phyloP scores from a whole-genome alignment of 1,284 basidiomycete genomes.

The Xanthoconium separans region DNA sequence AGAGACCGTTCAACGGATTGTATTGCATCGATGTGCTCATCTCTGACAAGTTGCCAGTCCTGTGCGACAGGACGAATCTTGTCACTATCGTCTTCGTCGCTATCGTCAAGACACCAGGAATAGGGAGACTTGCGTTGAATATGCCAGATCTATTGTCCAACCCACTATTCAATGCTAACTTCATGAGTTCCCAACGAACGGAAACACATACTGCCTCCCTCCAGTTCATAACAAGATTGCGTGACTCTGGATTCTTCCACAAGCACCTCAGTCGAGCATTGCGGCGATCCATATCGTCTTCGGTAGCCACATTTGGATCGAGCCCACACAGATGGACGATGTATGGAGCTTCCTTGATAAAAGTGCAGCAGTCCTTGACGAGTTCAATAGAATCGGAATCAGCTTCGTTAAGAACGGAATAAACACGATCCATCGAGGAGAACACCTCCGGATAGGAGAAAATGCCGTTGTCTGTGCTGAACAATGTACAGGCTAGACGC shows the following conservation, averaged over 20 bases:
- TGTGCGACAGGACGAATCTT: neutral
- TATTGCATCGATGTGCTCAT: neutral
- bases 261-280: conserved; percentile 21
- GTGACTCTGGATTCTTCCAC: neutral
- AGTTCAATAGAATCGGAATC: neutral
- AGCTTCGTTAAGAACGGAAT: neutral
- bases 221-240: conserved; percentile 10
- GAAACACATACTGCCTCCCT: conserved; percentile 9
- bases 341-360: neutral
- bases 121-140: neutral
- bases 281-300: conserved; percentile 16
- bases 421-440: neutral
- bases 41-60: conserved; percentile 1
- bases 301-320: conserved; percentile 1
- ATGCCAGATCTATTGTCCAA: neutral
- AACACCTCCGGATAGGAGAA: conserved; percentile 1
- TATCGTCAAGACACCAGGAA: neutral
- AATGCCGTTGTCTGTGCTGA: neutral
- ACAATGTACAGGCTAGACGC: conserved; percentile 1
- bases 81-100: too few relatives aligned
- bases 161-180: neutral
- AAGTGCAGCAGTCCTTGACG: neutral
- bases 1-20: neutral
- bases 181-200: too few relatives aligned
- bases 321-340: conserved; percentile 3